Base-by-base conservation (phyloP, 805 yeast genomes). In the Candida andamanensis region DNA sequence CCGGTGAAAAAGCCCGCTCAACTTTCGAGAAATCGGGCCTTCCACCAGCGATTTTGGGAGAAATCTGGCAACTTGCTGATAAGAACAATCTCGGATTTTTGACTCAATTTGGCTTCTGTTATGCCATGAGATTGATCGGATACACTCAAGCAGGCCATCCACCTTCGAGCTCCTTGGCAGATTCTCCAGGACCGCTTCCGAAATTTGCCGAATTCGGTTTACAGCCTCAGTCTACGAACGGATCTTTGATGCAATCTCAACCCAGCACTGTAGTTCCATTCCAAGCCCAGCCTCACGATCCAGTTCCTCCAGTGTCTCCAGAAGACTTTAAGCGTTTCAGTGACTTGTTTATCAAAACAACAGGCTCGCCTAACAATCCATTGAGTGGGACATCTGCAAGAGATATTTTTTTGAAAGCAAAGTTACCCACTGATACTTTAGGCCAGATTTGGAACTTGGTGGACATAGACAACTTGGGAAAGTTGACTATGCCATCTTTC, bases 31-130 rank as follows among this genome's bases (percentile, higher is more conserved):
- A 82, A 37, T 79, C 94, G 3, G 94, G 95, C 1, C 68, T 92
- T 29, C 78, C 92, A 5, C 80, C 94, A 3, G 67, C 78, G 12
- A 62, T 74, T 18, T 67, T 92, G 21, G 95, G 96, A 7, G 92
- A 87, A 57, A 80, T 92, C 41, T 92, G 98, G 98, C 89, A 84
- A 55, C 54, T 83, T 21, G 87, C 95, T n/a, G 99, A 92, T 59
- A 72, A 75, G n/a, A 79, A 77, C 37, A 86, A 86, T 60, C 70
- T 78, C 41, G 99, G 99, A 0, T 83, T 80, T 49, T 67, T 92
- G 41, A 81, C 80, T 45, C 85, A 80, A 50, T 68, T 72, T 35
- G 90, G 89, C 16, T 92, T 92, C 58, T 75, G 83, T 40, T 72
- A 78, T 32, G 95, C 97, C 14, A 72, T 92, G 76, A 75, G 99